These are phyloP conservation scores for Aspergillus ochraceoroseus DNA, from an alignment of 2,329 filamentous ascomycete species.

Conservation along the genomic window DNA sequence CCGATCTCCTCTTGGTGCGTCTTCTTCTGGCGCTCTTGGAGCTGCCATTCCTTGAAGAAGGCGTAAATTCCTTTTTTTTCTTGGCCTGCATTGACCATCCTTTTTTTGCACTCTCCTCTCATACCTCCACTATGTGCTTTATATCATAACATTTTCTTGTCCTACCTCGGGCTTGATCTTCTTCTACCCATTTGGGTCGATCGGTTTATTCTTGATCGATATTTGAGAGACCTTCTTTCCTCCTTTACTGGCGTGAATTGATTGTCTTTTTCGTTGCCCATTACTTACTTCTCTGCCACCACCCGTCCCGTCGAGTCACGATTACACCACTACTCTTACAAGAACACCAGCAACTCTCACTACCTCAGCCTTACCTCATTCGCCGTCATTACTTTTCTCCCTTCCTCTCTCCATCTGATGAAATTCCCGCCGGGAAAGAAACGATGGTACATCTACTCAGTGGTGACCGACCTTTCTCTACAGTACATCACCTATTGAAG, in stretches of 20 bases:
- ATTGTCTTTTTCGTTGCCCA: slow-evolving; percentile 11
- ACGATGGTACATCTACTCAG: slow-evolving; percentile 33
- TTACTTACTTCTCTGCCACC: slow-evolving; percentile 15
- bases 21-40: slow-evolving; percentile 30
- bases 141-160: slow-evolving; percentile 44
- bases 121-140: slow-evolving; percentile 30
- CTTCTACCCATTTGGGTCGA: slow-evolving; percentile 26
- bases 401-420: slow-evolving; percentile 10
- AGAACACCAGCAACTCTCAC: slow-evolving; percentile 1
- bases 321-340: slow-evolving; percentile 1
- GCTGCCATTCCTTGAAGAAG: slow-evolving; percentile 28
- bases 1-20: slow-evolving; percentile 23
- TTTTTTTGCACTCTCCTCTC: slow-evolving; percentile 11
- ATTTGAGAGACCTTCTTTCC: slow-evolving; percentile 22
- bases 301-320: slow-evolving; percentile 12
- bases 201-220: slow-evolving; percentile 29
- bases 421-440: slow-evolving; percentile 16
- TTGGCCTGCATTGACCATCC: slow-evolving; percentile 22
- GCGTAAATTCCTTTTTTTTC: slow-evolving; percentile 24
- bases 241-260: slow-evolving; percentile 17
- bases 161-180: slow-evolving; percentile 34
- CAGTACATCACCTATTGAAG: slow-evolving; percentile 41
- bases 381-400: too few species aligned
- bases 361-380: background rate
- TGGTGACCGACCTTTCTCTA: slow-evolving; percentile 33